Percentiles rank a stretch among this genome's conserved stretches.
Conservation (phyloP, 306 rosid species). For the barrel medic (Medicago truncatula) region MtrunA17r5.0-ANR NC_053049.1:29726001-29726500, state of each 20-base stretch:
- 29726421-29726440: no score
- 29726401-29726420: not conserved
- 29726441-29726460: no score
- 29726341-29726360: not conserved
- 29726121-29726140: constrained; percentile 16
- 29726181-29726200: constrained; percentile 32
- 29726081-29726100: constrained; percentile 3
- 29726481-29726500: no score
- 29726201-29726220: constrained; percentile 53
- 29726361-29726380: constrained; percentile 17
- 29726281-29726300: constrained; percentile 10
- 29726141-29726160: constrained; percentile 18
- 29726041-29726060: constrained; percentile 19
- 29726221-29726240: constrained; percentile 56
- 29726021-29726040: not conserved
- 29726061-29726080: constrained; percentile 23
- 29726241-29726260: constrained; percentile 57
- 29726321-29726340: constrained; percentile 6
- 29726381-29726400: constrained; percentile 8
- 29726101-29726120: constrained; percentile 37
- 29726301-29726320: constrained; percentile 28
- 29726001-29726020: constrained; percentile 24
- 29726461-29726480: no score
- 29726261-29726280: constrained; percentile 34
- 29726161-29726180: constrained; percentile 25